These are phyloP conservation scores for Cordyceps tenuipes DNA, from an alignment of 2,329 filamentous ascomycete genomes.

Conservation along the genomic window DNA sequence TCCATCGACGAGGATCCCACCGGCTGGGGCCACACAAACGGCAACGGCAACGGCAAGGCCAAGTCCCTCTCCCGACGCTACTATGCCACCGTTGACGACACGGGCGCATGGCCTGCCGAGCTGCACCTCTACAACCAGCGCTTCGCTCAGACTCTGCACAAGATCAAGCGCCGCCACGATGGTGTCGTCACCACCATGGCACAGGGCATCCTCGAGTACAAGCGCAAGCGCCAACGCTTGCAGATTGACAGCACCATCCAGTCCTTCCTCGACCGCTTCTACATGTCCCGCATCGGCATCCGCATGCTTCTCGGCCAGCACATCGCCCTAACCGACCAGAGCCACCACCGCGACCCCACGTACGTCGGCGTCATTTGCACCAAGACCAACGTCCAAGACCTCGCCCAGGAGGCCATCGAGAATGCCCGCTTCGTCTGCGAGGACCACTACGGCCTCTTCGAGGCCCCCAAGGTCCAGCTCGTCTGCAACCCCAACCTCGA, in stretches of 20 bases:
- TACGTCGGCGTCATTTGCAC: conserved; percentile 99
- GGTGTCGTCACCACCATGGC: conserved; percentile 97
- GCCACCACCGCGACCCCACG: conserved; percentile 76
- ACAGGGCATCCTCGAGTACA: conserved; percentile 96
- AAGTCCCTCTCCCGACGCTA: conserved; percentile 55
- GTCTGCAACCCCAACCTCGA: conserved; percentile 89
- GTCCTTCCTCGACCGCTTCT: conserved; percentile 95
- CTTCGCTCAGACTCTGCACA: conserved; percentile 81
- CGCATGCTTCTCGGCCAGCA: conserved; percentile 99
- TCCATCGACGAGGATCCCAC: conserved; percentile 78
- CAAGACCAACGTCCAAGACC: conserved; percentile 90
- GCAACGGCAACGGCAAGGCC: conserved; percentile 36
- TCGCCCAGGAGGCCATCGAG: conserved; percentile 94
- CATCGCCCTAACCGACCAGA: conserved; percentile 92
- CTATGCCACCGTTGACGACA: conserved; percentile 86
- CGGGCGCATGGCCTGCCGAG: conserved; percentile 84
- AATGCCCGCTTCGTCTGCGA: conserved; percentile 99
- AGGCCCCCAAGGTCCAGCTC: conserved; percentile 91
- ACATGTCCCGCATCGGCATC: conserved; percentile 99
- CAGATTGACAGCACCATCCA: conserved; percentile 98
- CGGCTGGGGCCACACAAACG: conserved; percentile 39
- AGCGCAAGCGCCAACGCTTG: conserved; percentile 90
- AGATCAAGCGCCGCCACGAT: conserved; percentile 93
- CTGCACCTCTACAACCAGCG: conserved; percentile 88
- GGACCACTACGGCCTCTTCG: conserved; percentile 95